Evolutionary conservation across 139 green algal species (phyloP).

Genomic region (Dunaliella primolecta): DNA sequence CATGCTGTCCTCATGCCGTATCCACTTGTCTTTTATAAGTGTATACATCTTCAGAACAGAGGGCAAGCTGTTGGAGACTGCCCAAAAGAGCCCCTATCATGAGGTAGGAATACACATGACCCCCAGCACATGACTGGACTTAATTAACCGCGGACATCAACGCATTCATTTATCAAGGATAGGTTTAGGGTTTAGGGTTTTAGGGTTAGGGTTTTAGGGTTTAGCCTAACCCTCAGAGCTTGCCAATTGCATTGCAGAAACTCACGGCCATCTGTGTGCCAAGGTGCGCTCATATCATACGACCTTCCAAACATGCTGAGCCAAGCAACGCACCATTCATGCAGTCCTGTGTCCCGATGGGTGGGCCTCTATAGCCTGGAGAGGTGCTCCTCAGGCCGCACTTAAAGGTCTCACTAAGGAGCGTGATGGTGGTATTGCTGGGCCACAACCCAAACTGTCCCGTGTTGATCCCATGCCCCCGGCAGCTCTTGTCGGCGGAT

Average conservation of each 20-base stretch:
- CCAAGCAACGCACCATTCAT: not conserved
- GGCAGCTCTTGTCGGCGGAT: not conserved
- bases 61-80: not conserved
- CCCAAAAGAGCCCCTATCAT: no score
- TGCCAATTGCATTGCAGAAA: no score
- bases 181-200: not conserved
- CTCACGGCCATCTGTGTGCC: not conserved
- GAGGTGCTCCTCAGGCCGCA: not conserved
- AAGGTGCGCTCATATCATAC: not conserved
- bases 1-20: not conserved
- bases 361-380: not conserved
- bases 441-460: not conserved
- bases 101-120: no score
- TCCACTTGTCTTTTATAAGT: not conserved
- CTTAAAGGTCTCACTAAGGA: not conserved
- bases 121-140: no score
- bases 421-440: not conserved
- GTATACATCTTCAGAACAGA: no score
- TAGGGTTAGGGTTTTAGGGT: not conserved
- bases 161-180: no score
- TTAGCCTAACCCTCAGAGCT: not conserved
- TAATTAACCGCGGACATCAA: no score
- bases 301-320: not conserved
- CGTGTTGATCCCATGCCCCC: not conserved
- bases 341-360: not conserved